Conservation (phyloP, 805 yeast species). For the Candida bentonensis region DNA sequence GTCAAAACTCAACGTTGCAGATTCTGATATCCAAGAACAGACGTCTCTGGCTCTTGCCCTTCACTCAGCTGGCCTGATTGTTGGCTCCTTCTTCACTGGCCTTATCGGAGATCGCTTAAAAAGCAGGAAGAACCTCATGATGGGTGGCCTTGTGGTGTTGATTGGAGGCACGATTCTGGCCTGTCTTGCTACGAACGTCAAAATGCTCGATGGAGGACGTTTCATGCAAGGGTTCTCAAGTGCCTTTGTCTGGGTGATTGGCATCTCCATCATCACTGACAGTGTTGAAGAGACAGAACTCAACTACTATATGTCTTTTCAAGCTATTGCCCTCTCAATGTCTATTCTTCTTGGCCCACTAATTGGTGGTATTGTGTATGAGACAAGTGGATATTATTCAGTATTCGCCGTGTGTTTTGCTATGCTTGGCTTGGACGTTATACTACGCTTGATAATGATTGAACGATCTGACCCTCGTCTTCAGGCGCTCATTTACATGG, state of each 20-base stretch:
- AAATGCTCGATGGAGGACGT: slow-evolving; percentile 18
- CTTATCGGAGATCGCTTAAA: slow-evolving; percentile 14
- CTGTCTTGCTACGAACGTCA: slow-evolving; percentile 14
- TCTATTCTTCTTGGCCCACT: slow-evolving; percentile 22
- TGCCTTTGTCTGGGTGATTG: slow-evolving; percentile 23
- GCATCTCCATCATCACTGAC: slow-evolving; percentile 21
- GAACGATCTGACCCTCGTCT: slow-evolving; percentile 11
- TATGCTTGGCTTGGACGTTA: slow-evolving; percentile 17
- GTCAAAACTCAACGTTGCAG: slow-evolving; percentile 15
- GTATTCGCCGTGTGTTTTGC: slow-evolving; percentile 20
- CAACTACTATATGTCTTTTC: slow-evolving; percentile 19
- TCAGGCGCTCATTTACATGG: neutral
- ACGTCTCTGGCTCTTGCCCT: slow-evolving; percentile 18
- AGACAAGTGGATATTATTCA: slow-evolving; percentile 19
- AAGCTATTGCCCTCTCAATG: slow-evolving; percentile 17
- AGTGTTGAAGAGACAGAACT: slow-evolving; percentile 16
- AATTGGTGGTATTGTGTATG: slow-evolving; percentile 23
- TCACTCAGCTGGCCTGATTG: slow-evolving; percentile 21
- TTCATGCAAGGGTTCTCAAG: slow-evolving; percentile 21
- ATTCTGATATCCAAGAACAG: slow-evolving; percentile 15
- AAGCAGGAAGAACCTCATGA: slow-evolving; percentile 16
- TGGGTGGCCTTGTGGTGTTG: slow-evolving; percentile 17
- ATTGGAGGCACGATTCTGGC: slow-evolving; percentile 20
- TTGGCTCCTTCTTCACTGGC: slow-evolving; percentile 18
- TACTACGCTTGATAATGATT: slow-evolving; percentile 19